A percentile compares a stretch with the other conserved stretches of the same genome.
phyloP scores from a whole-genome alignment of 2,329 filamentous ascomycete species.

The Malbranchea zuffiana region DNA sequence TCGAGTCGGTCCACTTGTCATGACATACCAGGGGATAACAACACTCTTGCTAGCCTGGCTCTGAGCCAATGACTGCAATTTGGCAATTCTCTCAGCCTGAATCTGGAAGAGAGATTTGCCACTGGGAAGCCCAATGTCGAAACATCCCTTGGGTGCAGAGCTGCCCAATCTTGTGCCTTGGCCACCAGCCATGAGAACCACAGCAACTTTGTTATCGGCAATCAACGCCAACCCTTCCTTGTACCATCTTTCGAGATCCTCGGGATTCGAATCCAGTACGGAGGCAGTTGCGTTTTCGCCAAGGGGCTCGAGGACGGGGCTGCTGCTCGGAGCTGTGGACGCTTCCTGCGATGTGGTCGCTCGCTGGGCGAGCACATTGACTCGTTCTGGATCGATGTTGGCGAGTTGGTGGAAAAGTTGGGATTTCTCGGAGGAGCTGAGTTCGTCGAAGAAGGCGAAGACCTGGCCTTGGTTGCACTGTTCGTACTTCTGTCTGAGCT shows the following conservation, averaged over 20 bases:
- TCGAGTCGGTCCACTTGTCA: constrained; percentile 93
- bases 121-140: constrained; percentile 86
- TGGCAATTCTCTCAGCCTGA: constrained; percentile 85
- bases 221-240: constrained; percentile 55
- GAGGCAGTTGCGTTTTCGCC: constrained; percentile 79
- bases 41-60: constrained; percentile 51
- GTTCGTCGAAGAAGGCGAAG: constrained; percentile 76
- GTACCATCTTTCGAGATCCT: constrained; percentile 77
- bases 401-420: constrained; percentile 70
- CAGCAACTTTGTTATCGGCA: constrained; percentile 59
- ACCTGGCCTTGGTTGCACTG: constrained; percentile 70
- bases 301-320: constrained; percentile 69
- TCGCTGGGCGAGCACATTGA: constrained; percentile 81
- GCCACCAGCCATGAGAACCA: constrained; percentile 93
- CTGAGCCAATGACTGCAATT: constrained; percentile 69
- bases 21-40: constrained; percentile 93
- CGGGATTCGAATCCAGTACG: constrained; percentile 73
- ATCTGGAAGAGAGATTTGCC: constrained; percentile 95
- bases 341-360: constrained; percentile 57
- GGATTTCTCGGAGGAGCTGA: constrained; percentile 62
- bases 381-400: constrained; percentile 69
- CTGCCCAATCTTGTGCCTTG: constrained; percentile 92
- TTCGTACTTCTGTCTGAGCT: constrained; percentile 61
- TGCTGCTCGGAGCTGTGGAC: constrained; percentile 39
- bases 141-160: constrained; percentile 94